Percentiles rank a stretch among this genome's conserved stretches.
Conservation (phyloP, 495 filamentous ascomycete species). For the Tuber borchii region DNA sequence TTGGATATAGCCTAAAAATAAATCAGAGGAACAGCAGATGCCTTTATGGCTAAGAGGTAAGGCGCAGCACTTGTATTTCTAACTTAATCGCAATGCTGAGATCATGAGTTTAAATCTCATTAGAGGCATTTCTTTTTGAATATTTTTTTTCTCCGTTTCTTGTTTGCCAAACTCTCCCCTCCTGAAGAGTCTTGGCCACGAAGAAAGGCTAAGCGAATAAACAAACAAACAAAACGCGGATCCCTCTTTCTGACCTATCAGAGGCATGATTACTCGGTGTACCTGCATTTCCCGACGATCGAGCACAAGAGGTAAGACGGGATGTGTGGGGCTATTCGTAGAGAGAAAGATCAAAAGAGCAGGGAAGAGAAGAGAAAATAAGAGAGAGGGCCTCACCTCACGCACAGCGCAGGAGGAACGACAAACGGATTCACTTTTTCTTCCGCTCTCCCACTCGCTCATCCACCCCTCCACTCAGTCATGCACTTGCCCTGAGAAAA, state of each 20-base stretch:
- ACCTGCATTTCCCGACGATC: background rate
- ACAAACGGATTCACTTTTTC: background rate
- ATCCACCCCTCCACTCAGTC: background rate
- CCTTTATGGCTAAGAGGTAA: slow-evolving; percentile 3
- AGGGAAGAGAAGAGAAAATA: background rate
- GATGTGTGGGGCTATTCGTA: background rate
- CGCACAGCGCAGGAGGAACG: background rate
- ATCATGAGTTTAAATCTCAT: slow-evolving; percentile 6
- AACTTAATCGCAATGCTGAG: background rate
- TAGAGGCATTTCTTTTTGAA: slow-evolving; percentile 2
- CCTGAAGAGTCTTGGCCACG: background rate
- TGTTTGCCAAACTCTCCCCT: background rate
- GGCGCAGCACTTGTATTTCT: slow-evolving; percentile 2
- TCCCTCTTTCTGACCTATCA: background rate
- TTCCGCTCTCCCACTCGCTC: too few relatives aligned
- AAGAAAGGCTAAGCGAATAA: background rate
- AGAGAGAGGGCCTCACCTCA: background rate
- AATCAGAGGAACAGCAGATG: background rate
- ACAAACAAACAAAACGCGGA: background rate
- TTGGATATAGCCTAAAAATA: background rate
- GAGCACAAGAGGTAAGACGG: background rate
- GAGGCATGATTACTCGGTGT: background rate
- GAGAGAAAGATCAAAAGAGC: background rate
- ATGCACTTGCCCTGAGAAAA: background rate
- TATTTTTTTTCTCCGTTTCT: background rate